These are phyloP conservation scores for Laetiporus sulphureus DNA, from an alignment of 1,284 basidiomycete genomes.

Conservation along the genomic window DNA sequence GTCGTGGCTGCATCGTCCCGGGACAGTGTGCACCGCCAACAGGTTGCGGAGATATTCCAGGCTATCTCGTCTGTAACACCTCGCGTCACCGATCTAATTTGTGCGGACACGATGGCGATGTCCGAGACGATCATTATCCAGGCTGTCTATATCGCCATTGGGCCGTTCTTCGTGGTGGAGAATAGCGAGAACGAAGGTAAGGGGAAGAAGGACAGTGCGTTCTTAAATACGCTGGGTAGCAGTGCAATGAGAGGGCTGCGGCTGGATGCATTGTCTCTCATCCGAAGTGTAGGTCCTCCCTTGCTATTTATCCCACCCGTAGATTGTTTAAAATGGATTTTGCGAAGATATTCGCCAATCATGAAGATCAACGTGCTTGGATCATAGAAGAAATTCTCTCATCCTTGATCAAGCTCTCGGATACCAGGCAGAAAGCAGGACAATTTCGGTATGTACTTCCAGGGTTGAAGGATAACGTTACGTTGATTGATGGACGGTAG, in stretches of 20 bases:
- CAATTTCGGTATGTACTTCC: conserved; percentile 74
- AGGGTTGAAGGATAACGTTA: too few relatives aligned
- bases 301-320: background rate
- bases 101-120: conserved; percentile 67
- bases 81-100: conserved; percentile 61
- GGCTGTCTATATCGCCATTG: conserved; percentile 86
- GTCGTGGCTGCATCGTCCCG: conserved; percentile 40
- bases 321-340: conserved; percentile 5
- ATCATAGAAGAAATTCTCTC: conserved; percentile 94
- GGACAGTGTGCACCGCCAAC: conserved; percentile 37
- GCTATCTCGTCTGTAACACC: conserved; percentile 61
- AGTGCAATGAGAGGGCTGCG: conserved; percentile 78
- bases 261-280: conserved; percentile 74
- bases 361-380: conserved; percentile 88
- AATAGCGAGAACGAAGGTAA: conserved; percentile 41
- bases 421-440: conserved; percentile 81
- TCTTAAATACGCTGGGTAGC: conserved; percentile 57
- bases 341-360: conserved; percentile 78
- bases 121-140: conserved; percentile 86
- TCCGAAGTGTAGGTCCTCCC: conserved; percentile 70
- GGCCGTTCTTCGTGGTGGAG: conserved; percentile 87
- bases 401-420: conserved; percentile 84
- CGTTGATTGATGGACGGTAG: too few relatives aligned
- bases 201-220: conserved; percentile 49
- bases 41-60: conserved; percentile 62